Base-by-base conservation (phyloP, 2,329 filamentous ascomycete species). In the Thermothelomyces thermophilus region DNA sequence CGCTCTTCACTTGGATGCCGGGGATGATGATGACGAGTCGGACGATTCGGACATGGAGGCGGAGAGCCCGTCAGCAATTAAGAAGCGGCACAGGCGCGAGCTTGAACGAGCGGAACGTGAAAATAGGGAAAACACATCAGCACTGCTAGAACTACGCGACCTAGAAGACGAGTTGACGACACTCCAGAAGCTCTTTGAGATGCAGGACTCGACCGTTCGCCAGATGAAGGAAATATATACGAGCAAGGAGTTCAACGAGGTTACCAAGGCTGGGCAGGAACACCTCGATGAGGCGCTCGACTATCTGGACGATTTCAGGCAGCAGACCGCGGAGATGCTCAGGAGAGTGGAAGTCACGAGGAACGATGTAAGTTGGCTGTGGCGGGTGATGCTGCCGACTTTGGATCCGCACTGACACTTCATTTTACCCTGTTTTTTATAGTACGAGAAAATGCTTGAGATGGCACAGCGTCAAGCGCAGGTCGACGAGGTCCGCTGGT, bases 391-490 rank as follows among this genome's bases (percentile, higher is more conserved):
- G 13, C 6, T n/a, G 5, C 33, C 30, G 3, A 31, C 6, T 35
- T 35, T 35, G 7, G 33, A 35, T 11, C 8, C 13, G 13, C 56
- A 11, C 53, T 56, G 16, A 56, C 42, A 1, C 13, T n/a, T n/a
- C n/a, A n/a, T n/a, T n/a, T n/a, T n/a, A n/a, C n/a, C n/a, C n/a
- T n/a, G n/a, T n/a, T n/a, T 11, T 9, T 33, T 19, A 16, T 46
- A 75, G 70, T 83, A 82, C 55, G 79, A 83, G 57, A 82, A 82
- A 55, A 71, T 84, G 5, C 74, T 84, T 11, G 79, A 84, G 62
- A 81, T 84, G 72, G 80, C 82, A 35, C 80, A 84, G 60, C 78
- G 81, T 14, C 80, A 84, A 58, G 80, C 80, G 0, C 81, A 84
- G 58, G 79, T 84, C 2, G 80, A 83, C 58, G 81, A 84, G 61